phyloP scores from a whole-genome alignment of 1,284 basidiomycete species.

The Austroboletus niveus region DNA sequence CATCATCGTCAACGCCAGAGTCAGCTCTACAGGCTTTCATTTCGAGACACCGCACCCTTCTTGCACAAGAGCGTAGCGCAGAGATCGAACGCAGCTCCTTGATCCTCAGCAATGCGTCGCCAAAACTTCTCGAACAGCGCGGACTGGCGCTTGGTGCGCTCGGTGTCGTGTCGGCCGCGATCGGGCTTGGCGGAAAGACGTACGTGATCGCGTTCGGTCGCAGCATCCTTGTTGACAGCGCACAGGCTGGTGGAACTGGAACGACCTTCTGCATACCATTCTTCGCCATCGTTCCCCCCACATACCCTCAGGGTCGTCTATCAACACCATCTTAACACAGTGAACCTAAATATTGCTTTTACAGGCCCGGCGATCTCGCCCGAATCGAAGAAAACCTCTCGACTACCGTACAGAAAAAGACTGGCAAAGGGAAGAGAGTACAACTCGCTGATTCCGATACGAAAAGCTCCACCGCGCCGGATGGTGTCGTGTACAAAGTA shows the following conservation, averaged over 20 bases:
- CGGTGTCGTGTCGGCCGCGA: no score
- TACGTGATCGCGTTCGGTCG: constrained; percentile 37
- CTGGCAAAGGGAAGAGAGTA: constrained; percentile 44
- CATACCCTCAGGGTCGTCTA: constrained; percentile 73
- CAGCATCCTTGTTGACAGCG: constrained; percentile 28
- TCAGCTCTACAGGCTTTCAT: background rate
- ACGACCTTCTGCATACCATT: constrained; percentile 73
- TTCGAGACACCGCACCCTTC: no score
- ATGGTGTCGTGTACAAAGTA: constrained; percentile 86
- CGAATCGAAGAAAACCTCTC: constrained; percentile 72
- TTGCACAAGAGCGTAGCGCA: no score
- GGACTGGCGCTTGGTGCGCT: constrained; percentile 80
- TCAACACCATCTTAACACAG: background rate
- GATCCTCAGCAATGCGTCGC: constrained; percentile 48
- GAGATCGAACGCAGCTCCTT: no score
- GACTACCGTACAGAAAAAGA: constrained; percentile 43
- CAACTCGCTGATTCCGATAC: constrained; percentile 26
- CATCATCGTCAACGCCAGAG: no score
- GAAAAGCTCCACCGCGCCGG: constrained; percentile 43
- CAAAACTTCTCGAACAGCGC: constrained; percentile 83
- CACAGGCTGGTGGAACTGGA: constrained; percentile 83
- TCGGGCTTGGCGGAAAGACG: constrained; percentile 89
- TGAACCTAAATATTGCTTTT: constrained; percentile 4
- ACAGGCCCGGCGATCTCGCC: constrained; percentile 77
- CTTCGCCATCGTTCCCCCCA: constrained; percentile 70